phyloP scores from a whole-genome alignment of 192 early-diverging fungal genomes.

The Mortierella claussenii region DNA sequence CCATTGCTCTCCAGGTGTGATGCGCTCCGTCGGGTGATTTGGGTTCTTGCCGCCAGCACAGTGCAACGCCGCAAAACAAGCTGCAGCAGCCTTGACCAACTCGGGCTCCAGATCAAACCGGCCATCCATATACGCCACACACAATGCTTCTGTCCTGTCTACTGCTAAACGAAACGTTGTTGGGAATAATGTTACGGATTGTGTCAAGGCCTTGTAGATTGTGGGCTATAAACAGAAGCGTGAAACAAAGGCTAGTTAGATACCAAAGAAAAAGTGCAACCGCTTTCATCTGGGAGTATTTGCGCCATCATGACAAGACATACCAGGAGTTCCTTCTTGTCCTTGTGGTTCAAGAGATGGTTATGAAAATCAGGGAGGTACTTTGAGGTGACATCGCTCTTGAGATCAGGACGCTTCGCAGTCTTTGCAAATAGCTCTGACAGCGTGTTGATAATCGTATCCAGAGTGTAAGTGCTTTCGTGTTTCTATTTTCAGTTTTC shows the following conservation, averaged over 20 bases:
- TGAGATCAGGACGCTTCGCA: conserved; percentile 59
- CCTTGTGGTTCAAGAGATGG: conserved; percentile 52
- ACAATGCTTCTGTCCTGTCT: conserved; percentile 58
- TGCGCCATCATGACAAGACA: conserved; percentile 11
- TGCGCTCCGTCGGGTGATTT: conserved; percentile 47
- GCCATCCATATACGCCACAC: conserved; percentile 62
- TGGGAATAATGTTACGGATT: conserved; percentile 59
- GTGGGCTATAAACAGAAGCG: conserved; percentile 40
- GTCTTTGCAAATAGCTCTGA: conserved; percentile 62
- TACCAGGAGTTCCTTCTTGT: conserved; percentile 59
- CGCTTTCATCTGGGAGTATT: too few relatives aligned
- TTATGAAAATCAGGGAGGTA: conserved; percentile 63
- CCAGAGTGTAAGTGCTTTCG: conserved; percentile 50
- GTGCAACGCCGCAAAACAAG: conserved; percentile 57
- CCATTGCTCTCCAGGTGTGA: conserved; percentile 57
- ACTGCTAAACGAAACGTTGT: conserved; percentile 58
- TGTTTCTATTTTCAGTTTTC: conserved; percentile 50
- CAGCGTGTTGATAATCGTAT: conserved; percentile 57
- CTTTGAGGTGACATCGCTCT: conserved; percentile 64
- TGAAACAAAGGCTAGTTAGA: too few relatives aligned
- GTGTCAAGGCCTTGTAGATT: conserved; percentile 55
- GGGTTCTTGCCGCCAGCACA: conserved; percentile 54
- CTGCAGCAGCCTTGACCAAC: conserved; percentile 37
- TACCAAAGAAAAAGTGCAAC: background rate
- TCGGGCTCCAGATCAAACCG: conserved; percentile 40